Evolutionary conservation across 2,329 filamentous ascomycete species (phyloP), one percentile per base, ranked within the genome.

Genomic region (Colletotrichum ledebouriae): DNA sequence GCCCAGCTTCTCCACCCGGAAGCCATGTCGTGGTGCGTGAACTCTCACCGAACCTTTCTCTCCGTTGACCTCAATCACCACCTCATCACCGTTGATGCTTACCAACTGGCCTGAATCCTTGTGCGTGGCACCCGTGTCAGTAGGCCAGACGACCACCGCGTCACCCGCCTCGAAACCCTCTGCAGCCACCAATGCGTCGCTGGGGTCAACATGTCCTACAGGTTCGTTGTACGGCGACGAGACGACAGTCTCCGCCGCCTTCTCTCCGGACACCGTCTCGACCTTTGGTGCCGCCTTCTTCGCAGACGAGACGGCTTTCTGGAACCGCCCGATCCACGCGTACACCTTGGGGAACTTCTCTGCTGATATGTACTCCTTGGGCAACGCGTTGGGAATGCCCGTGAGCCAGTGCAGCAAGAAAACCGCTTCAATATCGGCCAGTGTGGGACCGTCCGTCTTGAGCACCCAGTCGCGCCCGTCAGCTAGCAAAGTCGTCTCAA

Each of bases 371-470:
- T 83, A 73, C 20, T 85, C 81, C 56, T 79, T 66, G 4, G 87
- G 85, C 53, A 92, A 81, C 13, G 86, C 85, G 4, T 85, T 85
- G 12, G 84, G 84, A 53, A 92, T 79, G 11, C 78, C 79, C 3
- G 78, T 76, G 2, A 92, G 77, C 91, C 91, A 94, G 76, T 90
- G 85, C 71, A 93, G 84, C 0, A 86, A 83, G 89, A 89, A 93
- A 12, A 91, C 79, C 49, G 86, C 88, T 78, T 94, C 89, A 68
- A 94, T 88, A 76, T 94, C 92, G 4, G 87, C 89, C 70, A 92
- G 76, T 1, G 81, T 84, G 1, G 89, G 87, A 17, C 77, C 76
- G 3, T 83, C 73, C 1, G 83, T 86, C 11, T 80, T 82, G 12
- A 90, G 78, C 9, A 93, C 78, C 90, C 90, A 94, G 3, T 84